Evolutionary conservation across 352 stramenopile genomes (phyloP).

Genomic region (Globisporangium irregulare): DNA sequence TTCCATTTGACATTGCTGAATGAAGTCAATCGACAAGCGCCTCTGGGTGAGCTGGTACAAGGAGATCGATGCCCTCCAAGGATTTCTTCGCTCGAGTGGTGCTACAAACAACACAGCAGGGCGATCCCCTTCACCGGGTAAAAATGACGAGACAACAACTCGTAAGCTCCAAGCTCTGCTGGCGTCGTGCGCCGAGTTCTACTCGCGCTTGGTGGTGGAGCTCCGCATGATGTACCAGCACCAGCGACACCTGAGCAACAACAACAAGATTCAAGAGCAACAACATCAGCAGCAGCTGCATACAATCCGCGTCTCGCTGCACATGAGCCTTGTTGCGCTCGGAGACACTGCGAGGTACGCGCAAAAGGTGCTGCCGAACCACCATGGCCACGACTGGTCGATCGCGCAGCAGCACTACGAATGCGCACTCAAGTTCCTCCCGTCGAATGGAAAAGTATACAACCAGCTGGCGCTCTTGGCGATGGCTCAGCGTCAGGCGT

Average conservation of each 20-base stretch:
- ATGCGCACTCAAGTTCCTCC: slow-evolving; percentile 30
- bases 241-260: neutral
- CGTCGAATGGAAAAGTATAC: slow-evolving; percentile 52
- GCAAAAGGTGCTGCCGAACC: slow-evolving; percentile 23
- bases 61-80: slow-evolving; percentile 38
- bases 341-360: slow-evolving; percentile 46
- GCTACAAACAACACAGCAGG: slow-evolving; percentile 13
- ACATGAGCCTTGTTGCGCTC: slow-evolving; percentile 44
- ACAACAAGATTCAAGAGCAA: neutral
- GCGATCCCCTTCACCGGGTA: slow-evolving; percentile 4
- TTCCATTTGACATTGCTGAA: neutral
- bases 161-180: slow-evolving; percentile 9
- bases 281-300: slow-evolving; percentile 7
- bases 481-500: slow-evolving; percentile 26
- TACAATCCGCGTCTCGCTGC: slow-evolving; percentile 32
- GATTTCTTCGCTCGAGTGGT: neutral
- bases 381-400: slow-evolving; percentile 25
- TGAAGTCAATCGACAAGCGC: slow-evolving; percentile 38
- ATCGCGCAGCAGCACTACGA: slow-evolving; percentile 33
- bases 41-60: slow-evolving; percentile 72
- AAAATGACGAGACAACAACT: neutral
- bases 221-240: neutral
- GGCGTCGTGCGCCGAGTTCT: slow-evolving; percentile 15
- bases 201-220: slow-evolving; percentile 8
- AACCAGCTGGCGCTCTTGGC: slow-evolving; percentile 57